Conservation (phyloP, 2,329 filamentous ascomycete species). For the Epichloe sp. region DNA sequence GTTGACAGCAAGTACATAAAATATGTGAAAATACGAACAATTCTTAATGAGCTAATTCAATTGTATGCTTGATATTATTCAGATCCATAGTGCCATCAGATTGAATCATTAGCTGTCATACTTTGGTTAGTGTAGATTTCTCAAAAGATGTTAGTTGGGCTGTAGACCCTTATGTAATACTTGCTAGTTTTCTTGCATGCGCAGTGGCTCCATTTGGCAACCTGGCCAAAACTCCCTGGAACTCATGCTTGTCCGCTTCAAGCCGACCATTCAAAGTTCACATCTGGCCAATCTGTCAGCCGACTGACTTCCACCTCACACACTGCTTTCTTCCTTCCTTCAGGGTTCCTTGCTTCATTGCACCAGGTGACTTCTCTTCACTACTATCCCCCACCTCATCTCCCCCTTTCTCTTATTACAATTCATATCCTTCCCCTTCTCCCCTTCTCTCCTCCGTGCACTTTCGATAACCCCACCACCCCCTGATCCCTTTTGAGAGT, state of each 20-base stretch:
- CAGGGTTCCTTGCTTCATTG: not conserved
- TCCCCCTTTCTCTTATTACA: not conserved
- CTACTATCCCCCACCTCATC: not conserved
- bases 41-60: no score
- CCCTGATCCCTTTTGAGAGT: constrained; percentile 7
- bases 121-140: no score
- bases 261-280: not conserved
- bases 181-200: not conserved
- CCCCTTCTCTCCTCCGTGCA: not conserved
- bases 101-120: no score
- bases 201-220: not conserved
- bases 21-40: no score
- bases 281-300: not conserved
- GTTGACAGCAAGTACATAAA: no score
- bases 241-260: not conserved
- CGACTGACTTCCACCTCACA: not conserved
- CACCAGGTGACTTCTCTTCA: not conserved
- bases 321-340: not conserved
- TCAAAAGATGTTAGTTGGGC: no score
- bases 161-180: no score
- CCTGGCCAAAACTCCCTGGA: constrained; percentile 2
- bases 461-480: constrained; percentile 4
- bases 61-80: no score
- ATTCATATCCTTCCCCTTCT: not conserved
- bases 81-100: no score